Conservation (phyloP, 305 asterid species). For the Coffea humblotiana region DNA sequence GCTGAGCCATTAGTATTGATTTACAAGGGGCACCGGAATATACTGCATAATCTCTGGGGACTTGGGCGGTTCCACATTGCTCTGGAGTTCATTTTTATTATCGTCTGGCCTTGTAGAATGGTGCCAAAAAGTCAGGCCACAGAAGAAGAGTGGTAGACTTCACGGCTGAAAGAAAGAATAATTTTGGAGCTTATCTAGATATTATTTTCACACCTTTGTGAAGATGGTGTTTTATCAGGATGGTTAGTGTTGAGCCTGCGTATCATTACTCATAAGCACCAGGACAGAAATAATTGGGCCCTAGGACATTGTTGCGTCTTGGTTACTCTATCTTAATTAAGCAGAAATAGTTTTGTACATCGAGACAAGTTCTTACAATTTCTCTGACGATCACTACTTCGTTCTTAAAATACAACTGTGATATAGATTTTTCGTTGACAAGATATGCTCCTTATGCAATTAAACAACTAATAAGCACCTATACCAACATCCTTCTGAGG, state of each 20-base stretch:
- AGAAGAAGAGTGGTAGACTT: no score
- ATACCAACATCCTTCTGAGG: neutral
- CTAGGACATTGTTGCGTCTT: neutral
- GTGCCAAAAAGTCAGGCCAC: no score
- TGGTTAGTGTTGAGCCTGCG: no score
- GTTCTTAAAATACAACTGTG: neutral
- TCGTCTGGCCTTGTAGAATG: no score
- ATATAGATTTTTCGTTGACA: neutral
- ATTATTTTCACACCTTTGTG: neutral
- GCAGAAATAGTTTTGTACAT: neutral
- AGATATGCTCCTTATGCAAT: neutral
- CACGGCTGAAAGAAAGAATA: no score
- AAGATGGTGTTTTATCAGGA: neutral
- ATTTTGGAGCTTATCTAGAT: no score
- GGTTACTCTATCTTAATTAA: neutral
- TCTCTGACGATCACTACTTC: neutral
- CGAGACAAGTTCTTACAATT: neutral
- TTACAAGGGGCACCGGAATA: no score
- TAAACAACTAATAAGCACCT: neutral
- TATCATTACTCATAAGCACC: no score
- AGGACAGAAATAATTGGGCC: neutral
- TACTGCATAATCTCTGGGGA: no score
- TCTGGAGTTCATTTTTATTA: no score
- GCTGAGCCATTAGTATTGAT: no score
- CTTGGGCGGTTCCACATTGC: no score